Base-by-base conservation (phyloP, 2,329 filamentous ascomycete species). In the Achaetomium macrosporum region DNA sequence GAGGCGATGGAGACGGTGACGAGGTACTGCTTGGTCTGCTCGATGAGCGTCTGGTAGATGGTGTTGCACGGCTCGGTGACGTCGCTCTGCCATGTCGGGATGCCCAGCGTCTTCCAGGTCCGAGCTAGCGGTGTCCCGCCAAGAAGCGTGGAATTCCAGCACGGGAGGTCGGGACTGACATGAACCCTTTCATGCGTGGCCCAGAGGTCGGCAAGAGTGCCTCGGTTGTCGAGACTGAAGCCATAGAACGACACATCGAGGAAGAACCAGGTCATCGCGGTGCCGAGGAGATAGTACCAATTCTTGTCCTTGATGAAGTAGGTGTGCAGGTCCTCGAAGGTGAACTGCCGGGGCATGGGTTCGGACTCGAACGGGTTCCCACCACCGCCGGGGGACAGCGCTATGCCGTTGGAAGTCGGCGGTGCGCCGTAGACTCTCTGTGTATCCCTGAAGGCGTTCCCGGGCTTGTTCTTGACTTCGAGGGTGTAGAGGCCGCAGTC, bases 401-500 rank as follows among this genome's bases (percentile, higher is more conserved):
- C 57, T 2, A 69, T 64, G 12, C 66, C 69, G 44, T 69, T 69
- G 52, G 50, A 56, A 50, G 56, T 47, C 47, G 69, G 48, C 17
- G 65, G 65, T 1, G 72, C 71, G 20, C 75, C 77, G 59, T 84
- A 84, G 5, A 83, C 73, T 15, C 76, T 71, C 43, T 82, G 79
- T 0, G 81, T 83, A 43, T 84, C 79, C 55, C 77, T 72, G 35
- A 83, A 73, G 11, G 81, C 81, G 41, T 78, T 74, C 6, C 75
- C 73, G 0, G 81, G 77, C 59, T 84, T 81, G 61, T 79, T 77
- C 57, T 81, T 81, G 57, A 86, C 81, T 59, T 86, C 83, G 29
- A 85, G 75, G 10, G 79, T 78, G 66, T 83, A 87, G 31, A 84
- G 72, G 5, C 82, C 82, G 51, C 79, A 83, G 64, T 87, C 83